phyloP scores from a whole-genome alignment of 331 rosid genomes.

The Erythrophleum ivorense region DNA sequence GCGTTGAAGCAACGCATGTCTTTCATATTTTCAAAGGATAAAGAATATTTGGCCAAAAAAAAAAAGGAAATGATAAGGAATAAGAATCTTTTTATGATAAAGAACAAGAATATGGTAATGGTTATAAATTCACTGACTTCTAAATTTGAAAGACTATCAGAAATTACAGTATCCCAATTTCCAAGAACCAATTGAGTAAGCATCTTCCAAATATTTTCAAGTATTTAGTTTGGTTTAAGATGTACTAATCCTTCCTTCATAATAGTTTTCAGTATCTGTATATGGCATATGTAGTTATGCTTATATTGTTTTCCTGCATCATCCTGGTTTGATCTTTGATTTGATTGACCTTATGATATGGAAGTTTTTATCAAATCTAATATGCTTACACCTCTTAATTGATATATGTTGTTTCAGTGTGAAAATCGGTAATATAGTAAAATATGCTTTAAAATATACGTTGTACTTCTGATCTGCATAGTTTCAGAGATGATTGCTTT shows the following conservation, averaged over 20 bases:
- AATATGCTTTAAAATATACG: not conserved
- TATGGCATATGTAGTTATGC: not conserved
- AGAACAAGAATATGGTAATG: not conserved
- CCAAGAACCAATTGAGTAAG: constrained; percentile 5
- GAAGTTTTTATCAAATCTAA: no score
- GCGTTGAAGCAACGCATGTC: not conserved
- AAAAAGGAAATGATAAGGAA: not conserved
- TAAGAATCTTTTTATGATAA: not conserved
- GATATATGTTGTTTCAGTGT: not conserved
- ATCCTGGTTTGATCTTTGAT: not conserved
- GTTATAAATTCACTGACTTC: not conserved
- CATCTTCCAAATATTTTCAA: not conserved
- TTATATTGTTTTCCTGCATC: not conserved
- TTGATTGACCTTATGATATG: not conserved
- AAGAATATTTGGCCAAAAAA: not conserved
- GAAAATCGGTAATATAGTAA: not conserved
- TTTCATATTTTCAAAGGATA: not conserved
- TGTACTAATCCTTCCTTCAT: not conserved
- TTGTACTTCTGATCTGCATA: not conserved
- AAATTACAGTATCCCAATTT: not conserved
- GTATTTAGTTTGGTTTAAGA: not conserved
- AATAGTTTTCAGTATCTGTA: not conserved
- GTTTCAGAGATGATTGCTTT: not conserved
- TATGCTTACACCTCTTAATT: not conserved
- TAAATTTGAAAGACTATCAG: not conserved